Evolutionary conservation across 306 rosid genomes (phyloP).

Genomic region (Benincasa hispida): DNA sequence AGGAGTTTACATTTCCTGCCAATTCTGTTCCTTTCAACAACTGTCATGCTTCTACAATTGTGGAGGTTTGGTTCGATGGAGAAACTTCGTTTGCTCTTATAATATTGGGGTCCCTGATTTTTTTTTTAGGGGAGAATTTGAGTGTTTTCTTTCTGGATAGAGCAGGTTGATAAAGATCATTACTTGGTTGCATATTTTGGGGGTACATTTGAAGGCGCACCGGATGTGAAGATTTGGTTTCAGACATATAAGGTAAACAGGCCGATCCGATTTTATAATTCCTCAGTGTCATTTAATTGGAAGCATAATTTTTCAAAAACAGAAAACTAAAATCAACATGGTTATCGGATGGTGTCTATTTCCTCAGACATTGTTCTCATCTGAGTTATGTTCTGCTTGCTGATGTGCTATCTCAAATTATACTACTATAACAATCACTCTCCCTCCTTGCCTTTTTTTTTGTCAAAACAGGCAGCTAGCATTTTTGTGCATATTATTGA

Average conservation of each 20-base stretch:
- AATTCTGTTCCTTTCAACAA: constrained; percentile 57
- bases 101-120: neutral
- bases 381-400: neutral
- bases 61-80: constrained; percentile 41
- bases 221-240: constrained; percentile 90
- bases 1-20: constrained; percentile 54
- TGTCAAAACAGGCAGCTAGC: neutral
- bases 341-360: neutral
- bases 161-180: constrained; percentile 59
- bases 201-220: constrained; percentile 61
- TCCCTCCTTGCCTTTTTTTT: neutral
- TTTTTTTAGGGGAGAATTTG: neutral
- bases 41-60: constrained; percentile 94
- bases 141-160: constrained; percentile 13
- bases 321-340: neutral
- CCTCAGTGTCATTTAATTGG: neutral
- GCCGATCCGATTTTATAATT: neutral
- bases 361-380: neutral
- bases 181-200: constrained; percentile 81
- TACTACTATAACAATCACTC: neutral
- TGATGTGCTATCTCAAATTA: neutral
- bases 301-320: neutral
- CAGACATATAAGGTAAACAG: constrained; percentile 51
- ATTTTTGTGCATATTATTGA: neutral
- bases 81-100: neutral